Conservation (phyloP, 805 yeast species). For the Sugiyamaella valdiviana region DNA sequence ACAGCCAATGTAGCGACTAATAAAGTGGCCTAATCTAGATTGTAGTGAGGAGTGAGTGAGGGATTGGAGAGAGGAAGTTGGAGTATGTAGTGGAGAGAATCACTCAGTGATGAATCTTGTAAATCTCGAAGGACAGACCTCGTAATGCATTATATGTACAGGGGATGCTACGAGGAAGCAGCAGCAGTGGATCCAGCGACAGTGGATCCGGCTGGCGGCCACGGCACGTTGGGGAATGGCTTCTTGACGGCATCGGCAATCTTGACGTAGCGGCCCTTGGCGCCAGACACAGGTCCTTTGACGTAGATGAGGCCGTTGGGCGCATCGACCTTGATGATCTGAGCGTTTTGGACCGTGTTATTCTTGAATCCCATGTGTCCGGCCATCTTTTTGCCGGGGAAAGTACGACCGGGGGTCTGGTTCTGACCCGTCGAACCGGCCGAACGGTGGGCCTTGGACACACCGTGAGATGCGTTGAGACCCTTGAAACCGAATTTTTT, state of each 20-base stretch:
- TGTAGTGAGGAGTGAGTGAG: no score
- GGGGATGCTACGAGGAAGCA: not conserved
- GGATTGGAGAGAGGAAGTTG: no score
- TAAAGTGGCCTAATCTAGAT: not conserved
- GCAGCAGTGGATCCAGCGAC: not conserved
- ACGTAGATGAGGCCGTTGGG: slow-evolving; percentile 75
- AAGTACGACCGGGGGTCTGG: slow-evolving; percentile 91
- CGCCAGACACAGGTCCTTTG: slow-evolving; percentile 89
- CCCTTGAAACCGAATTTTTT: slow-evolving; percentile 88
- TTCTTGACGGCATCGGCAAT: slow-evolving; percentile 66
- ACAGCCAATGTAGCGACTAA: no score
- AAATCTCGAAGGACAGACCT: not conserved
- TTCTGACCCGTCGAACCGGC: slow-evolving; percentile 97
- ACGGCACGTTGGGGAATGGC: slow-evolving; percentile 17
- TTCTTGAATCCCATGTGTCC: slow-evolving; percentile 86
- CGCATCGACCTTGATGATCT: slow-evolving; percentile 73
- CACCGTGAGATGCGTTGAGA: slow-evolving; percentile 92
- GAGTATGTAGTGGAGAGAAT: no score
- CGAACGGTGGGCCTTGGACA: slow-evolving; percentile 83
- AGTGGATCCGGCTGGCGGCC: slow-evolving; percentile 2
- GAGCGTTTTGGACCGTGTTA: slow-evolving; percentile 68
- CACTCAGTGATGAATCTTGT: no score
- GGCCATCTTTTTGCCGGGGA: slow-evolving; percentile 97
- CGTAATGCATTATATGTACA: not conserved
- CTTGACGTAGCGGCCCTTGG: slow-evolving; percentile 66